Base-by-base conservation (phyloP, 2,329 filamentous ascomycete species). In the Beauveria sp. region DNA sequence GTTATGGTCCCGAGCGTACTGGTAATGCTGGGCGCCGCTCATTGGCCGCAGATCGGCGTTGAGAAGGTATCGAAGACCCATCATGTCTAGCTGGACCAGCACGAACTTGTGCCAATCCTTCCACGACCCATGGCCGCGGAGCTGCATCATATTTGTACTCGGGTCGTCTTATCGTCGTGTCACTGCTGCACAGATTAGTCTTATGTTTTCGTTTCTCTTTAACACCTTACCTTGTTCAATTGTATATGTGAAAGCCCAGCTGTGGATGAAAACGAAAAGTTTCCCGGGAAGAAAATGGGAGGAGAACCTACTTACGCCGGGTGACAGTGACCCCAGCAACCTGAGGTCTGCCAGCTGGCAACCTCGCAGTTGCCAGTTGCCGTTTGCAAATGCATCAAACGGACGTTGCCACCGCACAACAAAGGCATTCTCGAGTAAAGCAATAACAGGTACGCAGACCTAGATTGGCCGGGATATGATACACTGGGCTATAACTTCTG, bases 71-170 rank as follows among this genome's bases (percentile, higher is more conserved):
- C 43, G 50, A 5, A 60, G 50, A 2, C 58, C 58, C 42, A 54
- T 38, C 2, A 6, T 18, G 43, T 60, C 58, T 5, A 60, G 43
- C 42, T 60, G 38, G 10, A 60, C 50, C 10, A 49, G 58, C 5
- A 54, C 30, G 5, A 12, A 50, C 42, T 60, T 54, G 49, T 60
- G 58, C 58, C 58, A 60, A 20, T 47, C 10, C 12, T 6, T 20
- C 58, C 58, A 60, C 7, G 38, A 53, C 18, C 16, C 18, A 14
- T 53, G 58, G 6, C 58, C 58, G 18, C 58, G 58, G 6, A 60
- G 58, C 22, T 60, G 49, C 3, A n/a, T 60, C n/a, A 52, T 45
- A 2, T 18, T 26, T 26, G 7, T 28, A 3, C 24, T 50, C 46
- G 56, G 5, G 6, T 51, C 6, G n/a, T 7, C 5, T 9, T 22